phyloP scores from a whole-genome alignment of 176 grass and related monocot species.

The barley (Hordeum vulgare) region MorexV3_pseudomolecules_assembly NC_058523.1:448633339-448633838 shows the following conservation, averaged over 20 bases:
- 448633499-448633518: slow-evolving; percentile 86
- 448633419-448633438: slow-evolving; percentile 33
- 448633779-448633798: slow-evolving; percentile 73
- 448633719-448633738: slow-evolving; percentile 79
- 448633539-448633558: slow-evolving; percentile 84
- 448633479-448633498: slow-evolving; percentile 91
- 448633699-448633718: slow-evolving; percentile 65
- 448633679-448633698: slow-evolving; percentile 38
- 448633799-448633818: slow-evolving; percentile 63
- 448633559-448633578: slow-evolving; percentile 86
- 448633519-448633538: slow-evolving; percentile 92
- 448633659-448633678: slow-evolving; percentile 21
- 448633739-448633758: slow-evolving; percentile 93
- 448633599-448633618: slow-evolving; percentile 71
- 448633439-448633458: slow-evolving; percentile 72
- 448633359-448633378: slow-evolving; percentile 33
- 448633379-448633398: slow-evolving; percentile 19
- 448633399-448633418: slow-evolving; percentile 21
- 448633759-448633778: slow-evolving; percentile 80
- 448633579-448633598: slow-evolving; percentile 68
- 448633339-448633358: slow-evolving; percentile 56
- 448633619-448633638: slow-evolving; percentile 73
- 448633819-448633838: slow-evolving; percentile 64
- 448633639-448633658: slow-evolving; percentile 61
- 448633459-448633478: slow-evolving; percentile 76